Percentiles rank a stretch among this genome's conserved stretches.
These are phyloP conservation scores for Lachancea kluyveri DNA, from an alignment of 805 yeast species.

Conservation along the genomic window DNA sequence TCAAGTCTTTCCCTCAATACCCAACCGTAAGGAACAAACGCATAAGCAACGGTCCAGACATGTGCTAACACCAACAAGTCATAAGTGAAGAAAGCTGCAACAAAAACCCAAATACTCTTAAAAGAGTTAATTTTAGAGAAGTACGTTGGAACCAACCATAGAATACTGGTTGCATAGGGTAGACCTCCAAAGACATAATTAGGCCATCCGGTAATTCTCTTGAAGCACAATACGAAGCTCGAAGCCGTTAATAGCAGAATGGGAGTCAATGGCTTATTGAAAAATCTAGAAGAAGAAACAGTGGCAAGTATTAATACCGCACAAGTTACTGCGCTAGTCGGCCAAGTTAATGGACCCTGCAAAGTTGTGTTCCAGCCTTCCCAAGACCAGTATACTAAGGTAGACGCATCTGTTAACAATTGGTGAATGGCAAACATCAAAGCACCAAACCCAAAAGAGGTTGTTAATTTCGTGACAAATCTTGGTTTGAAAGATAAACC, in stretches of 20 bases:
- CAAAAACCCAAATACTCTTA: slow-evolving; percentile 49
- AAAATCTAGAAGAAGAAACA: slow-evolving; percentile 22
- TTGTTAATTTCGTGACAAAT: slow-evolving; percentile 14
- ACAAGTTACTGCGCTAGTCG: slow-evolving; percentile 58
- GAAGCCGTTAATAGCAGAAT: slow-evolving; percentile 24
- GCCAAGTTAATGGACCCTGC: slow-evolving; percentile 75
- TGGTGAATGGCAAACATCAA: slow-evolving; percentile 67
- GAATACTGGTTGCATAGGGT: slow-evolving; percentile 53
- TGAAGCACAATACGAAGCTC: slow-evolving; percentile 20
- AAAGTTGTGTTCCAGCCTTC: slow-evolving; percentile 85
- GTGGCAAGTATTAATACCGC: slow-evolving; percentile 53
- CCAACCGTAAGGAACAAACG: slow-evolving; percentile 95
- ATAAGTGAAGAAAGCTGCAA: slow-evolving; percentile 42
- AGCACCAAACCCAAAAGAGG: slow-evolving; percentile 68
- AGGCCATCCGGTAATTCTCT: slow-evolving; percentile 22
- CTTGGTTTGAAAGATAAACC: not conserved
- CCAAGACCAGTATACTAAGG: slow-evolving; percentile 94
- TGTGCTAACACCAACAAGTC: slow-evolving; percentile 65
- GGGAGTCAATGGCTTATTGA: slow-evolving; percentile 22
- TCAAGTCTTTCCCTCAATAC: slow-evolving; percentile 84
- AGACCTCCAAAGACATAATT: slow-evolving; percentile 56
- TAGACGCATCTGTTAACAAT: slow-evolving; percentile 75
- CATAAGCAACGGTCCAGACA: slow-evolving; percentile 97
- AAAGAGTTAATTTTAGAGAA: slow-evolving; percentile 52
- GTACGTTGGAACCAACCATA: slow-evolving; percentile 59